These are phyloP conservation scores for Xylaria sp. DNA, from an alignment of 2,329 filamentous ascomycete genomes.

Conservation along the genomic window DNA sequence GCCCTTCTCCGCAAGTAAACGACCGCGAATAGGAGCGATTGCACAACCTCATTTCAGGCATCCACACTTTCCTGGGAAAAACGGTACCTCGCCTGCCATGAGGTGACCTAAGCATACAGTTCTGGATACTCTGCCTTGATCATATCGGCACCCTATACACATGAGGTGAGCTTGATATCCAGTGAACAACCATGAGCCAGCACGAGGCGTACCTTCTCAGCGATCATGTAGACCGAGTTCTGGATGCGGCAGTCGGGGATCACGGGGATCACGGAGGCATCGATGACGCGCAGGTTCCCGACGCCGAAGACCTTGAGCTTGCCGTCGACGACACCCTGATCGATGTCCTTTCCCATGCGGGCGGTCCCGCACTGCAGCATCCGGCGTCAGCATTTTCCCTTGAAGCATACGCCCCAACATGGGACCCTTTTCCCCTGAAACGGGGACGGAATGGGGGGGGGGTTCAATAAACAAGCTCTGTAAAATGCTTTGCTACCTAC, in stretches of 20 bases:
- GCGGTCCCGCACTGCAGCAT: constrained; percentile 60
- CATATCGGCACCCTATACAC: constrained; percentile 43
- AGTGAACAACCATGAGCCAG: neutral
- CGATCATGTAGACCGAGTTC: constrained; percentile 63
- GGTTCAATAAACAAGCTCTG: neutral
- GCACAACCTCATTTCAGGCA: too few species aligned
- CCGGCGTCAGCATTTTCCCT: too few species aligned
- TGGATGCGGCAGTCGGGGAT: constrained; percentile 61
- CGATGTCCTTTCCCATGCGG: constrained; percentile 54
- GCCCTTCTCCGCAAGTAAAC: too few species aligned
- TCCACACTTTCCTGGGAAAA: too few species aligned
- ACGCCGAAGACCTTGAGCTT: constrained; percentile 57
- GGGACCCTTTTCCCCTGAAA: too few species aligned
- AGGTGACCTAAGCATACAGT: constrained; percentile 28
- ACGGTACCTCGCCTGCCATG: too few species aligned
- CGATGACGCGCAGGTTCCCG: constrained; percentile 55
- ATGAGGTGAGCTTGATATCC: constrained; percentile 9
- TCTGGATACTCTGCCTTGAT: constrained; percentile 48
- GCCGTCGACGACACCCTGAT: constrained; percentile 55
- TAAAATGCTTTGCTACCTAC: too few species aligned
- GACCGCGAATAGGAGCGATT: too few species aligned
- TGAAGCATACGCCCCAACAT: too few species aligned
- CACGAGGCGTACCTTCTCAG: constrained; percentile 48
- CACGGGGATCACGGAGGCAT: constrained; percentile 59
- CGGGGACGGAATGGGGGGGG: constrained; percentile 45